Conservation (phyloP, 1,139 yeast genomes). For the Diutina catenulata region DNA sequence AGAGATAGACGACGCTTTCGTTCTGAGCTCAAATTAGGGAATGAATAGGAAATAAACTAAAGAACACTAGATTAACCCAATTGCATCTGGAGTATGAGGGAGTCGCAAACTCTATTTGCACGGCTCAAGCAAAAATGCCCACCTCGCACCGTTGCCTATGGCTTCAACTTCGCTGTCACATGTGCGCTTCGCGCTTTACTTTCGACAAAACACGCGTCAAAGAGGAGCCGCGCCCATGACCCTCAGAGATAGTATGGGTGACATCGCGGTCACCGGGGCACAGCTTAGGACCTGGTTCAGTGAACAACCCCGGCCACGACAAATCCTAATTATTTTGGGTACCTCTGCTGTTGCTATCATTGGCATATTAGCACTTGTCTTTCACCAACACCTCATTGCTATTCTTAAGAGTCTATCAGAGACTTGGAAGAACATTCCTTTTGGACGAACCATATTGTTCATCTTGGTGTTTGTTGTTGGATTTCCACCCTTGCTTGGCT, state of each 20-base stretch:
- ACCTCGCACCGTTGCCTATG: no score
- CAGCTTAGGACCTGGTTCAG: not conserved
- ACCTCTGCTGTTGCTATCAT: conserved; percentile 19
- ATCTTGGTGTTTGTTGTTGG: conserved; percentile 29
- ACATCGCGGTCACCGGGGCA: not conserved
- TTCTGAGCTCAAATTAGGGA: no score
- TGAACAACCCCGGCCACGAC: not conserved
- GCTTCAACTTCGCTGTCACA: no score
- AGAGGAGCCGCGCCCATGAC: no score
- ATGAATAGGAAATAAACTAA: no score
- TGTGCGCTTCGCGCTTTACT: no score
- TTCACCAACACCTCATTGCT: conserved; percentile 35
- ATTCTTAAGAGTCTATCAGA: conserved; percentile 35
- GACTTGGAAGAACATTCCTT: conserved; percentile 27
- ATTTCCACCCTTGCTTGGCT: conserved; percentile 88
- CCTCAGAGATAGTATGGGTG: not conserved
- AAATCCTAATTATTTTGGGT: conserved; percentile 3
- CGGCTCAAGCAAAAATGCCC: no score
- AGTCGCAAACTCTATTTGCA: no score
- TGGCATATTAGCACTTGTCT: conserved; percentile 14
- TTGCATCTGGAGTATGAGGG: no score
- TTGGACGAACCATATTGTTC: conserved; percentile 47
- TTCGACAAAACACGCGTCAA: no score
- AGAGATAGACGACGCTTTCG: no score
- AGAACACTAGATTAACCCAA: no score